Percentiles rank a stretch among this genome's conserved stretches.
Evolutionary conservation across 1,284 basidiomycete genomes (phyloP).

Genomic region (Trametes hirsuta): DNA sequence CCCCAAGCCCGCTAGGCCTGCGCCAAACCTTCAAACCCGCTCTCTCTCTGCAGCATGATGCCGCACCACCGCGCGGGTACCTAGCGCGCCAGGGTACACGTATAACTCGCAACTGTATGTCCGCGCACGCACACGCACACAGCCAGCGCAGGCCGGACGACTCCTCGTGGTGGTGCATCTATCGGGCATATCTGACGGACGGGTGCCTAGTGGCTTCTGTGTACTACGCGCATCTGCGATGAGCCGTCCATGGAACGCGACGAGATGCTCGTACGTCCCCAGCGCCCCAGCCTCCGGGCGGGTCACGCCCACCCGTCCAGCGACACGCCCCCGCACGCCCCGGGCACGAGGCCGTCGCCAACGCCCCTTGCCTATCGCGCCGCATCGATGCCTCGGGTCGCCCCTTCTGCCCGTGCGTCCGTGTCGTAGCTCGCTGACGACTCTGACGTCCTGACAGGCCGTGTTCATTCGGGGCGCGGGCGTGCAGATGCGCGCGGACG

Average conservation of each 20-base stretch:
- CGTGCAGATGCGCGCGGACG: neutral
- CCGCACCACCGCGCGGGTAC: no score
- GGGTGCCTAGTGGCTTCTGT: constrained; percentile 10
- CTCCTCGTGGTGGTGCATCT: neutral
- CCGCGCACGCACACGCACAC: neutral
- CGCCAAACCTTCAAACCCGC: no score
- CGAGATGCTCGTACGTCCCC: constrained; percentile 6
- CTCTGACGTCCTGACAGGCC: neutral
- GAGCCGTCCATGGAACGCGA: constrained; percentile 11
- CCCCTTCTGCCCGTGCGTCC: neutral
- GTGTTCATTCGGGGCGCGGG: constrained; percentile 1
- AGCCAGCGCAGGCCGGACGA: neutral
- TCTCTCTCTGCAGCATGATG: no score
- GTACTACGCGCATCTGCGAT: constrained; percentile 12
- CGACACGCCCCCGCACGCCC: constrained; percentile 21
- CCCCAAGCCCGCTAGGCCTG: no score
- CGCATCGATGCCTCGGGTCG: constrained; percentile 15
- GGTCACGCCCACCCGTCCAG: constrained; percentile 9
- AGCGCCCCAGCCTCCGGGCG: constrained; percentile 2
- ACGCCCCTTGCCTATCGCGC: constrained; percentile 19
- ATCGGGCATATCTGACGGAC: constrained; percentile 6
- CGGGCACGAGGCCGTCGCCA: constrained; percentile 24
- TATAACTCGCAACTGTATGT: neutral
- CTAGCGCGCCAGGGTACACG: neutral
- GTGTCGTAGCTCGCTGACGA: neutral